phyloP scores from a whole-genome alignment of 371 early-diverging fungal genomes.

The Nematocida ausubeli region DNA sequence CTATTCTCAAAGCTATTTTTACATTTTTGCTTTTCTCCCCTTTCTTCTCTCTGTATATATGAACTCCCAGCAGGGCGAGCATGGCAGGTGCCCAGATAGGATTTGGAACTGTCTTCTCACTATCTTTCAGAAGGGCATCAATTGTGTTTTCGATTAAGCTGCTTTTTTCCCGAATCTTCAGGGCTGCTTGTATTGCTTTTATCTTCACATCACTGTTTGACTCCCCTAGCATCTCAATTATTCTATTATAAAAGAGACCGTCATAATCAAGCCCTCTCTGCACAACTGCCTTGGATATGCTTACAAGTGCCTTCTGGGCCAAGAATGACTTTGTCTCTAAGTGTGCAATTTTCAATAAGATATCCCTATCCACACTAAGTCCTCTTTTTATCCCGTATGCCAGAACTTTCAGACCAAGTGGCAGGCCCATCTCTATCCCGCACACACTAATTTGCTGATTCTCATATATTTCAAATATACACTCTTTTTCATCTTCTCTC shows the following conservation, averaged over 20 bases:
- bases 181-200: slow-evolving; percentile 5
- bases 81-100: slow-evolving; percentile 42
- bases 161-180: background rate
- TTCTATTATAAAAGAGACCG: slow-evolving; percentile 18
- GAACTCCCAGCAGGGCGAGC: slow-evolving; percentile 14
- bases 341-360: background rate
- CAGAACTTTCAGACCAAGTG: slow-evolving; percentile 26
- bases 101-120: slow-evolving; percentile 22
- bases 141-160: slow-evolving; percentile 13
- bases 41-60: slow-evolving; percentile 4
- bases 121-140: slow-evolving; percentile 9
- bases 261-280: slow-evolving; percentile 9
- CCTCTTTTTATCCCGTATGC: slow-evolving; percentile 29
- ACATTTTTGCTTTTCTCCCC: background rate
- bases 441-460: background rate
- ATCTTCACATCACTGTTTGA: slow-evolving; percentile 20
- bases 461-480: background rate
- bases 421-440: slow-evolving; percentile 2
- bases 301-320: background rate
- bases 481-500: background rate
- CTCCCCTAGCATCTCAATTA: slow-evolving; percentile 25
- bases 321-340: background rate
- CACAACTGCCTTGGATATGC: slow-evolving; percentile 28
- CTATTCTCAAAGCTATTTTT: background rate
- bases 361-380: background rate